Evolutionary conservation across 2,329 filamentous ascomycete species (phyloP).

Genomic region (Colletotrichum incanum): DNA sequence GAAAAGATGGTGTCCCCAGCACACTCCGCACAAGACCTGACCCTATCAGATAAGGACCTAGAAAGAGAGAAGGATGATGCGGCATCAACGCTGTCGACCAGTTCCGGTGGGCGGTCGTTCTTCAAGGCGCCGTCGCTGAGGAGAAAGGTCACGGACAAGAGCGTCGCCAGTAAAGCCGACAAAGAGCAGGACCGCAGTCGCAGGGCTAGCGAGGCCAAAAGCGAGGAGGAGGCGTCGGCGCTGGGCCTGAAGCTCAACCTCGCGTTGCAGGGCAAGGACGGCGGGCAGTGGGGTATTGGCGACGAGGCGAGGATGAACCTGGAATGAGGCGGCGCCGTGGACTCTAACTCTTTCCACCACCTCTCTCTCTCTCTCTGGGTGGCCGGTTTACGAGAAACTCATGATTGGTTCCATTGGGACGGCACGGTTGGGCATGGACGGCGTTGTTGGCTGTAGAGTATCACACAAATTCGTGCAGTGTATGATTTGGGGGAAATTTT

Average conservation of each 20-base stretch:
- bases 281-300: slow-evolving; percentile 81
- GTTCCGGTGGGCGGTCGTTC: slow-evolving; percentile 58
- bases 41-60: slow-evolving; percentile 37
- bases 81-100: slow-evolving; percentile 64
- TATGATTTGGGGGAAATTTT: slow-evolving; percentile 24
- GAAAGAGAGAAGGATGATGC: slow-evolving; percentile 56
- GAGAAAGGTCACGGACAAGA: slow-evolving; percentile 56
- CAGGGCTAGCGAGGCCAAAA: slow-evolving; percentile 60
- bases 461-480: not conserved
- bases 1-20: slow-evolving; percentile 56
- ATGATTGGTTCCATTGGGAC: not conserved
- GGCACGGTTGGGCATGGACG: slow-evolving; percentile 18
- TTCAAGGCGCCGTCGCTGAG: slow-evolving; percentile 60
- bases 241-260: slow-evolving; percentile 64
- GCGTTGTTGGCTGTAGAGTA: slow-evolving; percentile 38
- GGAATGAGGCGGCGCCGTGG: slow-evolving; percentile 64
- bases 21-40: slow-evolving; percentile 46
- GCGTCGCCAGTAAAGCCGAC: slow-evolving; percentile 47
- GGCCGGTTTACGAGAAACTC: not conserved
- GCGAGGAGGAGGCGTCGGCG: slow-evolving; percentile 60
- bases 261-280: slow-evolving; percentile 70
- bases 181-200: slow-evolving; percentile 53
- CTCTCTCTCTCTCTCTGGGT: not conserved
- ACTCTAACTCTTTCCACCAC: not conserved
- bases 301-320: slow-evolving; percentile 89